A percentile compares a stretch with the other conserved stretches of the same genome.
These are phyloP conservation scores for Passalora sequoiae DNA, from an alignment of 2,329 filamentous ascomycete genomes.

Conservation along the genomic window DNA sequence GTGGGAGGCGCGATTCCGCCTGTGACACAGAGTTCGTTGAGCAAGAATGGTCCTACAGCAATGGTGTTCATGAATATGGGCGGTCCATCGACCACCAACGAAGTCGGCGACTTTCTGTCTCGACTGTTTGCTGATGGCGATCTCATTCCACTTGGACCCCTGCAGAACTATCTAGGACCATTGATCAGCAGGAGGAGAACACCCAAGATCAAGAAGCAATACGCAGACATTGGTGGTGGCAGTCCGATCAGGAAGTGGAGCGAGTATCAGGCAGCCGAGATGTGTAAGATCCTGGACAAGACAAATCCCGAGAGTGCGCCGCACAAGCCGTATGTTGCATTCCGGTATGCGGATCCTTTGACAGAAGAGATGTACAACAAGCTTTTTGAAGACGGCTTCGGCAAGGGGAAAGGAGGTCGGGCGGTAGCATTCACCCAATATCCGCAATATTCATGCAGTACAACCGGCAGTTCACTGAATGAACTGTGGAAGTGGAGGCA, in stretches of 20 bases:
- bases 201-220: conserved; percentile 95
- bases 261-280: conserved; percentile 85
- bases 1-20: conserved; percentile 53
- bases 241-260: conserved; percentile 98
- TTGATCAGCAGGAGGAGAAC: conserved; percentile 81
- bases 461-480: conserved; percentile 91
- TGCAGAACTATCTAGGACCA: conserved; percentile 86
- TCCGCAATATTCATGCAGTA: conserved; percentile 96
- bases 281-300: conserved; percentile 94
- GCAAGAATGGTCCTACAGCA: conserved; percentile 76
- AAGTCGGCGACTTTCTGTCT: conserved; percentile 85
- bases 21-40: conserved; percentile 70
- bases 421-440: conserved; percentile 98
- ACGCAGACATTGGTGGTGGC: conserved; percentile 90
- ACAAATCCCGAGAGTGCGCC: conserved; percentile 90
- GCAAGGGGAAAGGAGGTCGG: conserved; percentile 79
- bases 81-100: conserved; percentile 78
- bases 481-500: conserved; percentile 97
- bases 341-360: conserved; percentile 87
- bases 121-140: conserved; percentile 92
- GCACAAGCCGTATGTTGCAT: conserved; percentile 95
- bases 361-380: conserved; percentile 89
- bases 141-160: conserved; percentile 85
- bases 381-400: conserved; percentile 83
- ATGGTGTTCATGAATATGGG: conserved; percentile 99